These are phyloP conservation scores for Pseudogymnoascus sp. DNA, from an alignment of 2,329 filamentous ascomycete species.

Conservation along the genomic window DNA sequence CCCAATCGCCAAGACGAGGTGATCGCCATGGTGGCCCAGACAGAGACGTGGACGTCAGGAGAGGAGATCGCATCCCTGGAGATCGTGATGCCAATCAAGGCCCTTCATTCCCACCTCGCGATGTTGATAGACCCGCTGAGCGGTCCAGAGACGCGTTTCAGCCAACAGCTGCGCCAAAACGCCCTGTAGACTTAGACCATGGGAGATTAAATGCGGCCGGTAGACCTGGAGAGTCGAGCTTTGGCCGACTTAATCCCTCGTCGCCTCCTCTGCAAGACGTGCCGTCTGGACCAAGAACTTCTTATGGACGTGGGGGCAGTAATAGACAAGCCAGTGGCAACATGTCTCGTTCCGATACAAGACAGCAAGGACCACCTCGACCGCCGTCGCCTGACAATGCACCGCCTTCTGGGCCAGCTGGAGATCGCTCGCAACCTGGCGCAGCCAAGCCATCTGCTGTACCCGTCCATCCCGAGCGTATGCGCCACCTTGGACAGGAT, in stretches of 20 bases:
- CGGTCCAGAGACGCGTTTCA: conserved; percentile 30
- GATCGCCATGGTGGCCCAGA: conserved; percentile 33
- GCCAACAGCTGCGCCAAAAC: conserved; percentile 29
- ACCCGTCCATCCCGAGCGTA: conserved; percentile 44
- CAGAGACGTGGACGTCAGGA: conserved; percentile 37
- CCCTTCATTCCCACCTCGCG: not conserved
- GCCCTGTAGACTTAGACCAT: conserved; percentile 42
- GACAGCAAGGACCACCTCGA: conserved; percentile 16
- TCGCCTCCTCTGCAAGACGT: conserved; percentile 37
- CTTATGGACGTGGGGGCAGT: conserved; percentile 38
- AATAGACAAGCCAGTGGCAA: conserved; percentile 30
- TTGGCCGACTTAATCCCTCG: conserved; percentile 52
- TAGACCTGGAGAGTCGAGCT: conserved; percentile 52
- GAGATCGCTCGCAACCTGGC: conserved; percentile 17
- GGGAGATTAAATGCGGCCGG: conserved; percentile 33
- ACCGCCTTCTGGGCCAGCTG: conserved; percentile 29
- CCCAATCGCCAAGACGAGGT: conserved; percentile 42
- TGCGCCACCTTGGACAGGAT: conserved; percentile 38
- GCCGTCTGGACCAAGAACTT: conserved; percentile 50
- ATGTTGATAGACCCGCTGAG: conserved; percentile 37
- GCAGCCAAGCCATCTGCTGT: conserved; percentile 23
- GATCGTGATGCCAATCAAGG: not conserved
- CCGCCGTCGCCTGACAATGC: conserved; percentile 28
- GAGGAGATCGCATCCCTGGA: not conserved
- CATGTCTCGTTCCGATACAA: conserved; percentile 33